Evolutionary conservation across 176 grass and related monocot genomes (phyloP).

Genomic region (Puccinellia tenuiflora): DNA sequence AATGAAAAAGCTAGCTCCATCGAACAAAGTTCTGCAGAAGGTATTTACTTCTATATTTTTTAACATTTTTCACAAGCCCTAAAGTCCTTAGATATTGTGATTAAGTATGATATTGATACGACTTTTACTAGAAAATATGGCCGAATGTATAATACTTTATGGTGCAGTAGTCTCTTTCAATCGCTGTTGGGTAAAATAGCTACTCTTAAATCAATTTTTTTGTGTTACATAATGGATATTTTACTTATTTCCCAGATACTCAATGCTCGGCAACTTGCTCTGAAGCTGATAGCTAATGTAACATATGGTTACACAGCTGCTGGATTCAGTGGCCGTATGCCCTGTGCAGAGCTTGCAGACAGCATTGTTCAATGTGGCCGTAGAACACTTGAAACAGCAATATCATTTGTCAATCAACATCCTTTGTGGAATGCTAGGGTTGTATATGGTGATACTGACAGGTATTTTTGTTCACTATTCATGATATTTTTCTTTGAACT

Average conservation of each 20-base stretch:
- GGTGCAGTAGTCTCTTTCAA: not conserved
- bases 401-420: conserved; percentile 80
- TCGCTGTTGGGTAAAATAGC: not conserved
- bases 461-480: conserved; percentile 44
- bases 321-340: conserved; percentile 94
- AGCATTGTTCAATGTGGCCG: conserved; percentile 97
- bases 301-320: conserved; percentile 98
- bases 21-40: conserved; percentile 77
- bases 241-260: conserved; percentile 60
- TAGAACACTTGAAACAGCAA: conserved; percentile 91
- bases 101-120: conserved; percentile 2
- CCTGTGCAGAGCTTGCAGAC: conserved; percentile 95
- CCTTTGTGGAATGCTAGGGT: conserved; percentile 84
- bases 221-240: conserved; percentile 4
- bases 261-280: conserved; percentile 95
- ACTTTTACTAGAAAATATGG: not conserved
- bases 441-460: conserved; percentile 98
- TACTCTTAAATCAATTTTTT: conserved; percentile 4
- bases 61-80: not conserved
- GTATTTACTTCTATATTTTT: conserved; percentile 36
- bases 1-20: conserved; percentile 78
- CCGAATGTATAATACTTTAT: not conserved
- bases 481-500: conserved; percentile 15
- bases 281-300: conserved; percentile 96
- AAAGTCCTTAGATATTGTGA: conserved; percentile 4